Evolutionary conservation across 2,329 filamentous ascomycete genomes (phyloP).

Genomic region (Chaetomium strumarium): DNA sequence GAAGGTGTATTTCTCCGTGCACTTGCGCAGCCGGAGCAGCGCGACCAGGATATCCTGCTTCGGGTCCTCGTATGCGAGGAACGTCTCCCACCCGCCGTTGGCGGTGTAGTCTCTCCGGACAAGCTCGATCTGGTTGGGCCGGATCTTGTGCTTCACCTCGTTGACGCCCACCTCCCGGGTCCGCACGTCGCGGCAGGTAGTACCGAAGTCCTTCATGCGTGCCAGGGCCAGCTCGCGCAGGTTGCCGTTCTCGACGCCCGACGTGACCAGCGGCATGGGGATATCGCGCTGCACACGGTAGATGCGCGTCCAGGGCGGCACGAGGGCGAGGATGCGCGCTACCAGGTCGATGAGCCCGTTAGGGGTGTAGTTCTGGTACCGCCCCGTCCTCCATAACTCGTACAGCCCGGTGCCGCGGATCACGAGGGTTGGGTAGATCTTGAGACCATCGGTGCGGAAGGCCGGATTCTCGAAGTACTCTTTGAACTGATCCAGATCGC

Average conservation of each 20-base stretch:
- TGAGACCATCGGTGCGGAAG: constrained; percentile 93
- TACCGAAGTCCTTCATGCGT: constrained; percentile 99
- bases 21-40: constrained; percentile 81
- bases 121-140: constrained; percentile 92
- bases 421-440: constrained; percentile 96
- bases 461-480: constrained; percentile 97
- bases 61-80: constrained; percentile 94
- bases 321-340: constrained; percentile 87
- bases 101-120: constrained; percentile 89
- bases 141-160: constrained; percentile 98
- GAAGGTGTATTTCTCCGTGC: constrained; percentile 86
- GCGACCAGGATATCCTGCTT: constrained; percentile 98
- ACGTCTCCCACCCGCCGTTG: constrained; percentile 98
- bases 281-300: constrained; percentile 98
- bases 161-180: constrained; percentile 97
- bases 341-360: constrained; percentile 95
- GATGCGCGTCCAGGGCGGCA: constrained; percentile 96
- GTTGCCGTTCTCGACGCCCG: constrained; percentile 96
- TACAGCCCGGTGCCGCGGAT: constrained; percentile 95
- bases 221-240: constrained; percentile 86
- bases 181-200: constrained; percentile 89
- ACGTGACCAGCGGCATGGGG: constrained; percentile 99
- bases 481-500: constrained; percentile 91
- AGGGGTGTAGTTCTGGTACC: constrained; percentile 98
- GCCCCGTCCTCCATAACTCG: constrained; percentile 92